Base-by-base conservation (phyloP, 108 stramenopile species). In the Aurantiochytrium sp. region DNA sequence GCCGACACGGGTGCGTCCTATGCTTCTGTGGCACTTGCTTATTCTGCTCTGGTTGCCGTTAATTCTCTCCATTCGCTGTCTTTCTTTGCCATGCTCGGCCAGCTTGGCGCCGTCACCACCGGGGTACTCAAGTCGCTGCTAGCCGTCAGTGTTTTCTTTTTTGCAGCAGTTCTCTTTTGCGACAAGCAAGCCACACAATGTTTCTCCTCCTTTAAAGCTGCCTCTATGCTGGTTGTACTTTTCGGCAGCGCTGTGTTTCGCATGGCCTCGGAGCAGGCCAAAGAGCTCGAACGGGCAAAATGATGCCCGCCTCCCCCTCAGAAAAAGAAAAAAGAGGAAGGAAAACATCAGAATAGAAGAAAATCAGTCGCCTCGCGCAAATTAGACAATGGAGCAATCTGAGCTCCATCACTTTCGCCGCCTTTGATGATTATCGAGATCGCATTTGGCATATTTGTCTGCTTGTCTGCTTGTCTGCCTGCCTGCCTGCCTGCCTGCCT, bases 21-120 rank as follows among this genome's bases (percentile, higher is more conserved):
- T 6, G 14, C 23, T 3, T 6, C 19, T 6, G 76, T 83, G 43
- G 12, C 23, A 53, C 12, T 6, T 35, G 12, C 25, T 6, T 83
- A 83, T 45, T 12, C 51, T 6, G 3, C 51, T 6, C 28, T 83
- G 18, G 51, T 83, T 12, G 8, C 49, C 10, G 28, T 83, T 43
- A 53, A 83, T 45, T 47, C 76, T 6, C 45, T 83, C 6, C 76
- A 83, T 4, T 21, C 76, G 76, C 76, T 83, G 6, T 47, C 76
- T 14, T 83, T 83, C 51, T 83, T 83, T 83, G 76, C 76, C 23
- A 83, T 83, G 76, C 76, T 83, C 28, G 76, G 76, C 45, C 76
- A 83, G 76, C 76, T 83, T 8, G 76, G 76, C 49, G 76, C 76
- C 51, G 76, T 83, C 49, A 53, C 76, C 16, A 83, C 76, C 6